phyloP scores from a whole-genome alignment of 371 early-diverging fungal species.

The Actinomortierella ambigua region DNA sequence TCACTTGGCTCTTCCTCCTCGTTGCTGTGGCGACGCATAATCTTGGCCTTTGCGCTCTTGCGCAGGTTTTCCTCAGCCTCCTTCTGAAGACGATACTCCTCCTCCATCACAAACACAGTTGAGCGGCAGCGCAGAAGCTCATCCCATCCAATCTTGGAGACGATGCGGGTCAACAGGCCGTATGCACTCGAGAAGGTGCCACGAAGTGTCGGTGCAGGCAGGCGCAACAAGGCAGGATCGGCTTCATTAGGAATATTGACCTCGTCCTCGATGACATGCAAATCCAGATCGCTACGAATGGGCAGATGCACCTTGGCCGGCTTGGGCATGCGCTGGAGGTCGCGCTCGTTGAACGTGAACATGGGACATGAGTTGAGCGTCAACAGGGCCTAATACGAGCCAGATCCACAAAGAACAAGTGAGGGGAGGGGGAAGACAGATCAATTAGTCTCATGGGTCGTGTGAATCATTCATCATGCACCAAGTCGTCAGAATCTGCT shows the following conservation, averaged over 20 bases:
- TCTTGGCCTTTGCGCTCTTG: too few relatives aligned
- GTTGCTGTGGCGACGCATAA: too few relatives aligned
- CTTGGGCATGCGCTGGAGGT: constrained; percentile 91
- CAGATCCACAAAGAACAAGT: too few relatives aligned
- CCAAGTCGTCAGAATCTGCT: too few relatives aligned
- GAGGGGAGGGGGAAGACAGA: too few relatives aligned
- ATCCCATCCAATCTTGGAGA: constrained; percentile 92
- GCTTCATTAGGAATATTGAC: constrained; percentile 47
- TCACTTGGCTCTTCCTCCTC: not conserved
- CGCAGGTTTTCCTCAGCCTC: constrained; percentile 62
- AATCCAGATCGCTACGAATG: constrained; percentile 68
- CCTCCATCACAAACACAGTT: constrained; percentile 96
- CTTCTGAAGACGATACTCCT: constrained; percentile 88
- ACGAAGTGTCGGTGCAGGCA: constrained; percentile 87
- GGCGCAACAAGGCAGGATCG: constrained; percentile 69
- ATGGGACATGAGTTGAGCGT: constrained; percentile 97
- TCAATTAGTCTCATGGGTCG: too few relatives aligned
- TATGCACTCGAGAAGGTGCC: constrained; percentile 94
- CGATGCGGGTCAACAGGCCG: constrained; percentile 76
- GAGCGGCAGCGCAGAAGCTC: constrained; percentile 87
- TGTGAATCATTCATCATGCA: too few relatives aligned
- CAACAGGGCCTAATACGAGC: constrained; percentile 77
- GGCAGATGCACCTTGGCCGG: constrained; percentile 84
- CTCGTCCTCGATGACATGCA: constrained; percentile 74
- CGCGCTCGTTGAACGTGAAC: constrained; percentile 92